phyloP scores from a whole-genome alignment of 2,329 filamentous ascomycete species.

The Saccharata proteae region DNA sequence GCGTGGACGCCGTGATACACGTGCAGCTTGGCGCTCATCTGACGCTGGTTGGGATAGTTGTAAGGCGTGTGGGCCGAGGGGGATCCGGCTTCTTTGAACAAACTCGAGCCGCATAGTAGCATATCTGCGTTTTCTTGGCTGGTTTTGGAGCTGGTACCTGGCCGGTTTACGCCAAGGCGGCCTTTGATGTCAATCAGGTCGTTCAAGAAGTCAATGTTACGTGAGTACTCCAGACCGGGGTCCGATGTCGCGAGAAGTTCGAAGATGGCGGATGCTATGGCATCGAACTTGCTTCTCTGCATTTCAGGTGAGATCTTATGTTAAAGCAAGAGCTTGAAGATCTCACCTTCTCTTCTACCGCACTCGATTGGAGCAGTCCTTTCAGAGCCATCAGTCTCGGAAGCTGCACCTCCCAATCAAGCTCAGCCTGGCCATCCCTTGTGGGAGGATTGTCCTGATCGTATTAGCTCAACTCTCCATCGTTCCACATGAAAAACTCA shows the following conservation, averaged over 20 bases:
- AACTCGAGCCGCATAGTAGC: slow-evolving; percentile 52
- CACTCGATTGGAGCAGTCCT: slow-evolving; percentile 33
- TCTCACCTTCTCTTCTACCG: slow-evolving; percentile 28
- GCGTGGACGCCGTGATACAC: slow-evolving; percentile 57
- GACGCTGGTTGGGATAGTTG: slow-evolving; percentile 35
- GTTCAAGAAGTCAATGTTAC: slow-evolving; percentile 35
- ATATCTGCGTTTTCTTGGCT: slow-evolving; percentile 41
- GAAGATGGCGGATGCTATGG: slow-evolving; percentile 29
- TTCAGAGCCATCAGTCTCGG: slow-evolving; percentile 24
- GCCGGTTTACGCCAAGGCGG: no score
- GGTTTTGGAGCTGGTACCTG: no score
- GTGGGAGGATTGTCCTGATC: slow-evolving; percentile 12
- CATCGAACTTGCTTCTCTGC: slow-evolving; percentile 21
- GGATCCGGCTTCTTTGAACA: slow-evolving; percentile 44
- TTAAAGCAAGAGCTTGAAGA: no score
- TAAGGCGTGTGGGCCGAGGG: slow-evolving; percentile 27
- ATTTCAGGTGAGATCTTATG: no score
- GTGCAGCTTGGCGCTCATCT: slow-evolving; percentile 60
- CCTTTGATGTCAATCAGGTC: no score
- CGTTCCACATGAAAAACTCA: no score
- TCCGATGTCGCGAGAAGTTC: slow-evolving; percentile 17
- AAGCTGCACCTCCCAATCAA: slow-evolving; percentile 25
- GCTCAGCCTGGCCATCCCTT: slow-evolving; percentile 11
- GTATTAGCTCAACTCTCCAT: no score
- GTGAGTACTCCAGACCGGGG: slow-evolving; percentile 5